Percentiles rank a stretch among this genome's conserved stretches.
phyloP scores from a whole-genome alignment of 2,329 filamentous ascomycete species.

The Boeremia exigua region DNA sequence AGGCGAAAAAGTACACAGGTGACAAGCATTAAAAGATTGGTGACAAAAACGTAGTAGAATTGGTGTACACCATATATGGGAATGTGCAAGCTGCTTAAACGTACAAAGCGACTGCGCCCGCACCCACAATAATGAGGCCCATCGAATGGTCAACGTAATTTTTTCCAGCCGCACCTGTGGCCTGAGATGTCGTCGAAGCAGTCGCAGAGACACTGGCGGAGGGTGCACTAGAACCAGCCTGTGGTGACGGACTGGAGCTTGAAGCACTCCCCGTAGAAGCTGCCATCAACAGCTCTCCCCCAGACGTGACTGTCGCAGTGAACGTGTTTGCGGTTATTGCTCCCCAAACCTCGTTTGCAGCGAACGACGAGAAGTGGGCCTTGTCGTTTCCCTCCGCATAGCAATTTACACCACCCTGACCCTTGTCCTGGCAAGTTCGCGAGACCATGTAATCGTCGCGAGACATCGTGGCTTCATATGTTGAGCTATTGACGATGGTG shows the following conservation, averaged over 20 bases:
- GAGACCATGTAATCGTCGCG: background rate
- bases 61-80: too few relatives aligned
- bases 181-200: background rate
- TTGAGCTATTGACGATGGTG: background rate
- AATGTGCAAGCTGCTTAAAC: background rate
- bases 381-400: background rate
- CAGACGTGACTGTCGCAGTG: background rate
- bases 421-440: background rate
- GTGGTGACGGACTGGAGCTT: background rate
- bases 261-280: background rate
- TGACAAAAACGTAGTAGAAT: too few relatives aligned
- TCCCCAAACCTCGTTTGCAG: background rate
- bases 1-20: too few relatives aligned
- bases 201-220: background rate
- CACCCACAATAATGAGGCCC: background rate
- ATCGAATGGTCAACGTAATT: background rate
- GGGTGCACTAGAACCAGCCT: background rate
- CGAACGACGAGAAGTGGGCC: background rate
- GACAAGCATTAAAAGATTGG: too few relatives aligned
- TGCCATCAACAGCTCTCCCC: background rate
- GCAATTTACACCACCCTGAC: background rate
- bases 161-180: background rate
- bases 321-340: background rate
- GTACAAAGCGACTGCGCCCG: background rate
- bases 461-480: slow-evolving; percentile 1